Evolutionary conservation across 257 asterid genomes (phyloP), one percentile per base, ranked within the genome.

Genomic region (Perilla frutescens): DNA sequence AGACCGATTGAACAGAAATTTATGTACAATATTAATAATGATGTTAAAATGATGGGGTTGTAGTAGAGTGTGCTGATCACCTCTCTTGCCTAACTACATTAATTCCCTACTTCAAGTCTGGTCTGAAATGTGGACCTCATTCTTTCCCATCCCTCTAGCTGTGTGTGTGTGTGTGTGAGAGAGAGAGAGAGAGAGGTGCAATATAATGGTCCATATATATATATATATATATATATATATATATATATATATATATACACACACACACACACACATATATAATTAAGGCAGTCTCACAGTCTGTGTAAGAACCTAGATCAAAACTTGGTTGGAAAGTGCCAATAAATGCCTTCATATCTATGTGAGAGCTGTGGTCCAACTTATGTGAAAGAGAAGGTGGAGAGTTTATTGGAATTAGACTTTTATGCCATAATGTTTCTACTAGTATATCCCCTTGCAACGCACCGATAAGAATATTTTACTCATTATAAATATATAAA

Each of bases 91-190:
- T 47, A 60, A 40, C 44, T 56, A 49, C 78, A 72, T 78, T 78
- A 66, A 59, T 50, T 59, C 37, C 50, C 59, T 29, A 47, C 62
- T 64, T 48, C 51, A 66, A 53, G 44, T 64, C 58, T 77, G 48
- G 59, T 64, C 65, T 55, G 51, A 48, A 71, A 45, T 63, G 72
- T 77, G 81, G 77, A 77, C 81, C 81, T 76, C 34, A 14, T 54
- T 60, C 53, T 14, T 48, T 62, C 39, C 36, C 69, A 68, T 58
- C 55, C 47, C 62, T 7, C 10, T 20, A 15, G 8, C 20, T 39
- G 13, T 5, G 56, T 50, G 56, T 49, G 44, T 55, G 44, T 51
- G 62, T 37, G 43, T 65, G 43, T 20, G 56, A 12, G 66, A 37
- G 66, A 41, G 68, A 41, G 49, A 47, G 71, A 48, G 71, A 58